Percentiles rank a stretch among this genome's conserved stretches.
phyloP scores from a whole-genome alignment of 2,329 filamentous ascomycete species.

The Akanthomyces muscarius region DNA sequence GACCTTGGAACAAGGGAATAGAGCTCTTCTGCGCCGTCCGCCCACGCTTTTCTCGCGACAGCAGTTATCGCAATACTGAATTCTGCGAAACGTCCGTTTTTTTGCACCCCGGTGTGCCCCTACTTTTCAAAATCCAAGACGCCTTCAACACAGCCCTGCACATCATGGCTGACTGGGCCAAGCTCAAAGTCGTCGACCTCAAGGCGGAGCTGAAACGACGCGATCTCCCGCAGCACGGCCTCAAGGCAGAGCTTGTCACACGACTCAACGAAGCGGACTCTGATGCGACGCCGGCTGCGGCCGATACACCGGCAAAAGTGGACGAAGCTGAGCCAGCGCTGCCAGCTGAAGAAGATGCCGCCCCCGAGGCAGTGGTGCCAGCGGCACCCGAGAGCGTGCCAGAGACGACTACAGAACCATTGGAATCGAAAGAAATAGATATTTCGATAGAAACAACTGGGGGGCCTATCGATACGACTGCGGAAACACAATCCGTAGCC shows the following conservation, averaged over 20 bases:
- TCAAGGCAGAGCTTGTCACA: slow-evolving; percentile 68
- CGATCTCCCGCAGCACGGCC: slow-evolving; percentile 63
- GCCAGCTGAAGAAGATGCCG: slow-evolving; percentile 17
- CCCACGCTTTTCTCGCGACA: not conserved
- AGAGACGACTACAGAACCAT: slow-evolving; percentile 14
- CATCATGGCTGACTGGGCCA: slow-evolving; percentile 50
- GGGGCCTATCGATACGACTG: not conserved
- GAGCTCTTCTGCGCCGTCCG: not conserved
- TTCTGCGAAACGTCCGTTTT: too few relatives aligned
- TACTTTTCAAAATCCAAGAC: not conserved
- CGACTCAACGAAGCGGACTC: slow-evolving; percentile 48
- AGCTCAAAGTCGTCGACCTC: slow-evolving; percentile 70
- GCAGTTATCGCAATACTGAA: not conserved
- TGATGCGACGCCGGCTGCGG: not conserved
- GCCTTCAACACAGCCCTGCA: not conserved
- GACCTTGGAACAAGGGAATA: not conserved
- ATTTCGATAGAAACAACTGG: not conserved
- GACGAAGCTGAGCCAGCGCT: slow-evolving; percentile 19
- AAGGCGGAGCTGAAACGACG: slow-evolving; percentile 70
- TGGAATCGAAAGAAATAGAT: not conserved
- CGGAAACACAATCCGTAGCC: not conserved
- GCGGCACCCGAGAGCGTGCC: not conserved
- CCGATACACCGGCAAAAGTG: slow-evolving; percentile 19
- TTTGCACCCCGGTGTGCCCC: not conserved
- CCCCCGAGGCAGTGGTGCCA: slow-evolving; percentile 3